Evolutionary conservation across 768 basidiomycete species (phyloP).

Genomic region (Lentinus brumalis): DNA sequence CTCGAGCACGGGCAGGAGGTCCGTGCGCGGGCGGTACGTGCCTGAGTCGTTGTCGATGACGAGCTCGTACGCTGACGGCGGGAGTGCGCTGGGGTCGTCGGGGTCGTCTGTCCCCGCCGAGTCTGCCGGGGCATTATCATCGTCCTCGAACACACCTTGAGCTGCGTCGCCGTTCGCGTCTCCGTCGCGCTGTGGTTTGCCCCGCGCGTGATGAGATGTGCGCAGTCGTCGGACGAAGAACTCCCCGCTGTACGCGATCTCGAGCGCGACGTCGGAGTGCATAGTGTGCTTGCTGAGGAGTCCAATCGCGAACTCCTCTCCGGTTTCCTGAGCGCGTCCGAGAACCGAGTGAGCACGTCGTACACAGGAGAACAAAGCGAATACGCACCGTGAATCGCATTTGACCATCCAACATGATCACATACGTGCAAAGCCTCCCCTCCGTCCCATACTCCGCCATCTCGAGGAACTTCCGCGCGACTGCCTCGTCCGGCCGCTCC

Average conservation of each 20-base stretch:
- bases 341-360: background rate
- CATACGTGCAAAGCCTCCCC: constrained; percentile 47
- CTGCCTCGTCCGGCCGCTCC: constrained; percentile 19
- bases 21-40: constrained; percentile 45
- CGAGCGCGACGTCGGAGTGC: constrained; percentile 46
- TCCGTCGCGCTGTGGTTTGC: background rate
- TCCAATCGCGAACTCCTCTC: constrained; percentile 45
- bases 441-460: constrained; percentile 45
- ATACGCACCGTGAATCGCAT: constrained; percentile 40
- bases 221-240: constrained; percentile 36
- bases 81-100: constrained; percentile 12
- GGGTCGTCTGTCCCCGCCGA: constrained; percentile 1
- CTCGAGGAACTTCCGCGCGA: constrained; percentile 41
- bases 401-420: constrained; percentile 45
- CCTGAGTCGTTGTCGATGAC: constrained; percentile 52
- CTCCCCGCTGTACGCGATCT: constrained; percentile 48
- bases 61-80: constrained; percentile 39
- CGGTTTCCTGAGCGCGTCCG: constrained; percentile 36
- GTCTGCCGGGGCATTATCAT: background rate
- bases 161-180: constrained; percentile 7
- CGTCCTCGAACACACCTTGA: background rate
- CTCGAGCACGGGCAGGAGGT: constrained; percentile 40
- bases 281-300: constrained; percentile 48
- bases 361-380: background rate
- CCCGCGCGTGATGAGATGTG: constrained; percentile 1